Evolutionary conservation across 129 eudicot species (phyloP), one percentile per base, ranked within the genome.

Genomic region (Chrysanthemum lavandulifolium): DNA sequence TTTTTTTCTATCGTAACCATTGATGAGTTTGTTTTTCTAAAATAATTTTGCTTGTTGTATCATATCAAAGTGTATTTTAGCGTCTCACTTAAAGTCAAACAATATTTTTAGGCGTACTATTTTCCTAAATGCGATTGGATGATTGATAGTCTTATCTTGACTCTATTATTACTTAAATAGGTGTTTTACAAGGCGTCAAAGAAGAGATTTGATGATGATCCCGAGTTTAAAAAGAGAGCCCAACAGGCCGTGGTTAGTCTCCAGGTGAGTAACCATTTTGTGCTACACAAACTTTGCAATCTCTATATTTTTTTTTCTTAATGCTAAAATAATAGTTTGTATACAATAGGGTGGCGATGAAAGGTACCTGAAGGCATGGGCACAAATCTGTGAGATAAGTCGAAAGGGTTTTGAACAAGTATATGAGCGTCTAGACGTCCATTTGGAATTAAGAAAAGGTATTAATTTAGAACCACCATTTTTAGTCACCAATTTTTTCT

Each of bases 191-290:
- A 27, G 31, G 31, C 31, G 31, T 27, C 31, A 27, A 27, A 27
- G 31, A 27, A 27, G 31, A 27, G 31, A 27, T 95, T 95, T 88
- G 97, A 95, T 61, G 67, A 75, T 16, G 97, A 95, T 75, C 75
- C 94, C 72, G 96, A 56, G 49, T 95, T 95, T 76, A 95, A 95
- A 82, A 97, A 90, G 77, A 90, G 83, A 81, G 99, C 99, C 33
- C 97, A 95, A 61, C 73, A 75, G 78, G 99, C 99, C 4, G 99
- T 95, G 40, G 97, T 95, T 74, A 88, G 94, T 65, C 97, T 95
- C 53, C 99, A 95, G 99, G 99, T 90, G 72, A 81, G 33, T 55
- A 68, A 71, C 58, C 18, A 60, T 10, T 56, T 50, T 27, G 15
- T 73, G 43, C 45, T 57, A 59, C 10, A 4, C 6, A 0, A 4